Base-by-base conservation (phyloP, 495 filamentous ascomycete genomes). In the Neurospora sp. region DNA sequence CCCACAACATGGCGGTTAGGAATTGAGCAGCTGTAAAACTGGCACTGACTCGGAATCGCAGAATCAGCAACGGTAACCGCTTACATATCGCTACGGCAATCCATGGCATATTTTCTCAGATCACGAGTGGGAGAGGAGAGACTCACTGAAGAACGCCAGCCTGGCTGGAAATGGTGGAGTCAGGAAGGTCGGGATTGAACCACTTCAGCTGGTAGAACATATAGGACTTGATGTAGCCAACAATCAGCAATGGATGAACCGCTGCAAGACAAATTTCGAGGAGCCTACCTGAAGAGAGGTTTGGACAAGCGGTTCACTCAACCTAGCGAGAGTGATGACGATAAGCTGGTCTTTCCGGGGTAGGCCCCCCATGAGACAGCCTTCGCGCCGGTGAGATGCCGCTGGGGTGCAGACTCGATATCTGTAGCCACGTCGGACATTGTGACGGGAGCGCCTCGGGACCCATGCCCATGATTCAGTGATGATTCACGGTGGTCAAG, bases 1-100 rank as follows among this genome's bases (percentile, higher is more conserved):
- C 93, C 93, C 93, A 96, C 31, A 92, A 78, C 79, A 96, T 92
- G n/a, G 91, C 92, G 1, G 93, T 95, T 37, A 92, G 84, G 79
- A 94, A 94, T 82, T 97, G 93, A 8, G 92, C 91, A 7, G 90
- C 91, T 0, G 92, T 92, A 78, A 96, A 97, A 73, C 88, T 88
- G 41, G 91, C 92, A 74, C 78, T 79, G 48, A 59, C 6, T 38
- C 41, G 20, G 69, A 44, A 27, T 4, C 4, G 22, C 11, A 4
- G 20, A 4, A 53, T 74, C 41, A 74, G 71, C 12, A 48, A 40
- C 22, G 22, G 5, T 42, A 31, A 61, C 22, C 22, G 22, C 53
- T 31, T 16, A 31, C 53, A 61, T 16, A 31, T 38, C 38, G 65
- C 38, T 38, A 16, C 39, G 16, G 70, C 31, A 42, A 35, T 42